Evolutionary conservation across 306 rosid genomes (phyloP), one percentile per base, ranked within the genome.

Genomic region (Macrotyloma uniflorum): DNA sequence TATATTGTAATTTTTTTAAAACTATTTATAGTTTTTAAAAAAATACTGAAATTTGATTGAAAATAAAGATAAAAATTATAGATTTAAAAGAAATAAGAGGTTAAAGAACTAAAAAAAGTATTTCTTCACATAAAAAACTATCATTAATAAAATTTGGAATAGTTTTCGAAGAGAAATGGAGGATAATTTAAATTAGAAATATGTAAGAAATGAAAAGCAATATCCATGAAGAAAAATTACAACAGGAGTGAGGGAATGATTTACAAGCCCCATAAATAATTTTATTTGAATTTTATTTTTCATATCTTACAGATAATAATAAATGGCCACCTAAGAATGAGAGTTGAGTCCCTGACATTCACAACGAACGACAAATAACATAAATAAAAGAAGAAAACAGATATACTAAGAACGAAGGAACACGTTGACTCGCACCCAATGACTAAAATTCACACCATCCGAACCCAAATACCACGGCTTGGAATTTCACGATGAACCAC

Each of bases 401-500:
- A 70, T 12, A 18, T 2, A 30, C 11, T 9, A 38, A 38, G 43
- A 38, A 38, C 2, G 43, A 38, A 3, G 45, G 3, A 32, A 3
- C 0, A 0, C 3, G 36, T 16, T 11, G 14, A 10, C 4, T 3
- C 7, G 16, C 13, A 33, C n/a, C 1, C 10, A 46, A 2, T 0
- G 24, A 32, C 0, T 1, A 58, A 47, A 66, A 49, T 26, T 91
- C 79, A 88, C 7, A 47, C 7, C 2, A 93, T 72, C 10, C 83
- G 89, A 80, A 94, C 87, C 98, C 98, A 94, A 67, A 89, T 82
- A 22, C 93, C 97, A 1, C 67, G 62, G 69, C 97, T 94, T 6
- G 98, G 97, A 73, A 92, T 82, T 3, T 86, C 82, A 13, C 78
- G 88, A 76, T 90, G 94, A 18, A 89, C 87, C 72, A 92, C 91